Base-by-base conservation (phyloP, 768 basidiomycete species). In the Brasilioporus rufonigricans region DNA sequence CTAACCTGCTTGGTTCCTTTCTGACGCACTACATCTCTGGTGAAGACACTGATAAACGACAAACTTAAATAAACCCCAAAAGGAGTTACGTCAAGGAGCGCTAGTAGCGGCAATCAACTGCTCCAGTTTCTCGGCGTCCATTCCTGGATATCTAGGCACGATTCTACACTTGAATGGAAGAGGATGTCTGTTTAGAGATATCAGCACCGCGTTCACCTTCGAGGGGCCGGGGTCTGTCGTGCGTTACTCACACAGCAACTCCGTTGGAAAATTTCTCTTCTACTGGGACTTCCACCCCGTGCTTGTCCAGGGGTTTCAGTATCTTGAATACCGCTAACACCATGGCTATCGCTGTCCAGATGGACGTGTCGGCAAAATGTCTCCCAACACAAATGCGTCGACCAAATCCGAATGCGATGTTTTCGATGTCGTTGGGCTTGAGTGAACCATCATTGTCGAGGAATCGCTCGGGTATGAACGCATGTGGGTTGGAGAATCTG, bases 321-420 rank as follows among this genome's bases (percentile, higher is more conserved):
- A 51, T 33, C 41, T 44, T 51, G 50, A 44, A 51, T 4, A 19
- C 32, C 11, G 50, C 50, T 32, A 51, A 14, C 23, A 51, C 50
- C n/a, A n/a, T 51, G 31, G 36, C 45, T 7, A 56, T 48, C 3
- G 38, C 45, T 13, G 3, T 1, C 40, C 52, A 57, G 11, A 56
- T 6, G 1, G 61, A 56, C 19, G 44, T 19, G 27, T 60, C 51
- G 4, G 52, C 55, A 36, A 60, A 52, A 35, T 63, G 36, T 24
- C 58, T 40, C 14, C 58, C 62, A 6, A 50, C 43, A 31, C 60
- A 66, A 18, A 59, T 53, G 21, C 62, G 61, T 26, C 65, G 53
- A 33, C 65, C 65, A 27, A 64, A 64, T 27, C 65, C 61, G 31
- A 60, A 65, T 2, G 38, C 52, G 26, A 57, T 26, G 35, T 44